These are phyloP conservation scores for Zea mays DNA, from an alignment of 176 grass and related monocot genomes.

Conservation along the genomic window DNA sequence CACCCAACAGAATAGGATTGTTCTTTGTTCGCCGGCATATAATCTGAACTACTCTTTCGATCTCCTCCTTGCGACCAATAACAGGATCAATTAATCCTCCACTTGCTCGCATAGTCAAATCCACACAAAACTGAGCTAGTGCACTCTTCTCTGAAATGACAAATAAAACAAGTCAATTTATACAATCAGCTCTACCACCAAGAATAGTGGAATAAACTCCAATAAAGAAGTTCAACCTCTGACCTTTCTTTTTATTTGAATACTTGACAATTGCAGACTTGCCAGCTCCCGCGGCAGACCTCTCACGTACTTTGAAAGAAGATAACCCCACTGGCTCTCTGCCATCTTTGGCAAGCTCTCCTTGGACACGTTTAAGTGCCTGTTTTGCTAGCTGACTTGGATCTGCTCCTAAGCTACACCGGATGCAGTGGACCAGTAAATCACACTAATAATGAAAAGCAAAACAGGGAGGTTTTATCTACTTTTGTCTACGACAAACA, in stretches of 20 bases:
- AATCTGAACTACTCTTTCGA: conserved; percentile 94
- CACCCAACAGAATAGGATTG: conserved; percentile 97
- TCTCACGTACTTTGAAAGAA: conserved; percentile 59
- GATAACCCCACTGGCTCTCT: conserved; percentile 59
- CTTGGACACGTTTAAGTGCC: conserved; percentile 62
- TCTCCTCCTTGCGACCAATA: conserved; percentile 77
- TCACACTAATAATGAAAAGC: background rate
- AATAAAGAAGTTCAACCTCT: background rate
- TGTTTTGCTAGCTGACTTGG: conserved; percentile 65
- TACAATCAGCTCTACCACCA: conserved; percentile 1
- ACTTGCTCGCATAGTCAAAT: conserved; percentile 75
- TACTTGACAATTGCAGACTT: conserved; percentile 69
- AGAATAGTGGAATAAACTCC: conserved; percentile 28
- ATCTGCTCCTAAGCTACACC: conserved; percentile 79
- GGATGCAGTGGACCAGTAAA: conserved; percentile 25
- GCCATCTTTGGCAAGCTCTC: conserved; percentile 74
- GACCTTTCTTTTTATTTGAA: conserved; percentile 83
- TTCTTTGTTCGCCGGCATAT: conserved; percentile 94
- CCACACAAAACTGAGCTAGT: conserved; percentile 88
- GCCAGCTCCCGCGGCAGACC: conserved; percentile 48
- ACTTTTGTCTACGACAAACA: background rate
- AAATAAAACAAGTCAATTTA: conserved; percentile 17
- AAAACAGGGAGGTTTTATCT: background rate
- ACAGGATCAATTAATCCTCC: conserved; percentile 94
- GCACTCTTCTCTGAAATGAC: conserved; percentile 71